phyloP scores from a whole-genome alignment of 345 rosid genomes.

The Eucalyptus leucophloia region DNA sequence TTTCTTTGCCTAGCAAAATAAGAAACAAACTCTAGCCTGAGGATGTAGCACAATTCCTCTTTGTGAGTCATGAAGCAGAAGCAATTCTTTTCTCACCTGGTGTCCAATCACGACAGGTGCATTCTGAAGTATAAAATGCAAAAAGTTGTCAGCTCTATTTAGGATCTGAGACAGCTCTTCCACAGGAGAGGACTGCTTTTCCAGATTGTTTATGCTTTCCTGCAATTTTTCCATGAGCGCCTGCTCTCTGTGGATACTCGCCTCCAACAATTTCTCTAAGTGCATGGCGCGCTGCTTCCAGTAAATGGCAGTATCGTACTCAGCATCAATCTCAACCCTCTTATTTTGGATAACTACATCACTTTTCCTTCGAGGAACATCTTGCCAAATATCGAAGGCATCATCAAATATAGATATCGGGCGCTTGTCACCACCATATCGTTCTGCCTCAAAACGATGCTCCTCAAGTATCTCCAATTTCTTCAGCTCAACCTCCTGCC shows the following conservation, averaged over 20 bases:
- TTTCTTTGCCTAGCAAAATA: not conserved
- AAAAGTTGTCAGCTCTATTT: slow-evolving; percentile 81
- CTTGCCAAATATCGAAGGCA: slow-evolving; percentile 32
- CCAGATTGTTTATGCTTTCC: slow-evolving; percentile 56
- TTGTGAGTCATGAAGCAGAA: not conserved
- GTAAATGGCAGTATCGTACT: slow-evolving; percentile 57
- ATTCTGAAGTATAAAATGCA: slow-evolving; percentile 87
- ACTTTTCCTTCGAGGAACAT: slow-evolving; percentile 36
- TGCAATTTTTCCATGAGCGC: slow-evolving; percentile 49
- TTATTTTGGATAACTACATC: slow-evolving; percentile 37
- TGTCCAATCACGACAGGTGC: slow-evolving; percentile 95
- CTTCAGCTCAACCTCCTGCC: slow-evolving; percentile 76
- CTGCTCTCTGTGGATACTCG: slow-evolving; percentile 68
- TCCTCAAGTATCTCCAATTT: slow-evolving; percentile 79
- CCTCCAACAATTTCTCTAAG: slow-evolving; percentile 62
- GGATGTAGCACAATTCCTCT: not conserved
- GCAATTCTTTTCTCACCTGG: slow-evolving; percentile 35
- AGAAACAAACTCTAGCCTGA: not conserved
- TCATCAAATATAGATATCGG: slow-evolving; percentile 55
- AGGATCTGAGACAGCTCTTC: slow-evolving; percentile 84
- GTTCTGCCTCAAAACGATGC: slow-evolving; percentile 63
- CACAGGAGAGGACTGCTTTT: slow-evolving; percentile 62
- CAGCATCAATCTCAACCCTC: slow-evolving; percentile 55
- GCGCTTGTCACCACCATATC: slow-evolving; percentile 39
- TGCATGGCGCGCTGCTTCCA: slow-evolving; percentile 65